These are phyloP conservation scores for Phytopythium litorale DNA, from an alignment of 352 stramenopile species.

Conservation along the genomic window DNA sequence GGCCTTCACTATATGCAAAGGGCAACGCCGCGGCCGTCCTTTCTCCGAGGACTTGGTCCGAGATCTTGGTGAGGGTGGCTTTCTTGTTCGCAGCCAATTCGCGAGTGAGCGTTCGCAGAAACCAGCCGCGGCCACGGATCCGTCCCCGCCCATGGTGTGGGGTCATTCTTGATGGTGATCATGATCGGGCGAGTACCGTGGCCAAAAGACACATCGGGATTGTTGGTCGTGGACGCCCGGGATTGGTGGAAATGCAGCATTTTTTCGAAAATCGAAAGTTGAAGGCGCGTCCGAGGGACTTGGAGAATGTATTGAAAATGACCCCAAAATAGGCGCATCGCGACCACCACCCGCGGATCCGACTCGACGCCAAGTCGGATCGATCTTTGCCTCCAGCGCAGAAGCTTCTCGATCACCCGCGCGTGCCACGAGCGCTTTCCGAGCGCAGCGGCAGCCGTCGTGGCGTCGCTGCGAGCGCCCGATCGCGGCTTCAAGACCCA, in stretches of 20 bases:
- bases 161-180: background rate
- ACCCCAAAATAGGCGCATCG: background rate
- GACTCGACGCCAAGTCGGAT: background rate
- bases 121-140: background rate
- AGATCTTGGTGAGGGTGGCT: background rate
- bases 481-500: background rate
- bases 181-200: background rate
- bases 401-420: too few species aligned
- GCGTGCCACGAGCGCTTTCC: background rate
- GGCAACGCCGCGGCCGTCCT: background rate
- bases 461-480: background rate
- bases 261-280: conserved; percentile 3
- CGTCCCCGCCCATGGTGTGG: too few species aligned
- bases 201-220: background rate
- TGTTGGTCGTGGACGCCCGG: background rate
- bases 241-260: background rate
- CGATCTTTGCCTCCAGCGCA: background rate
- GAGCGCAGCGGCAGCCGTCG: background rate
- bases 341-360: background rate
- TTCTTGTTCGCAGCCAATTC: conserved; percentile 2
- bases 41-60: background rate
- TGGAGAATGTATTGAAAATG: background rate
- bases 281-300: background rate
- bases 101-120: conserved; percentile 7
- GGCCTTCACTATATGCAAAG: too few species aligned